These are phyloP conservation scores for Yamadazyma triangularis DNA, from an alignment of 1,139 yeast genomes.

Conservation along the genomic window DNA sequence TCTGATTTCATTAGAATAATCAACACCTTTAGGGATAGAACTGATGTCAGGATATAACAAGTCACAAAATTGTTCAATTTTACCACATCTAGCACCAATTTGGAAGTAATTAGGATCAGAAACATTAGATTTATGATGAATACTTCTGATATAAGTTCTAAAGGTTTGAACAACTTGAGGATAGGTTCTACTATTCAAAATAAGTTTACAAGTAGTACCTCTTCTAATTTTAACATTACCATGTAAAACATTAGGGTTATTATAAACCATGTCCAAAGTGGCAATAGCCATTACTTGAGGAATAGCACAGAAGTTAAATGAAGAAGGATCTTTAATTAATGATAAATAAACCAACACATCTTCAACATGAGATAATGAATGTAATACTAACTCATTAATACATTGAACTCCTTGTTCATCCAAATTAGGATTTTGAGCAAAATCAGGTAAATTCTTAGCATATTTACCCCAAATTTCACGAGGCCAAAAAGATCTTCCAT, in stretches of 20 bases:
- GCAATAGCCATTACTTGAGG: constrained; percentile 99
- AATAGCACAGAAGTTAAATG: constrained; percentile 90
- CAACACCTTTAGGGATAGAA: constrained; percentile 30
- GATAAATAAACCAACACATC: constrained; percentile 77
- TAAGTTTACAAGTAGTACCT: constrained; percentile 82
- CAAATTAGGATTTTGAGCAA: constrained; percentile 37
- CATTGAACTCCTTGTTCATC: constrained; percentile 60
- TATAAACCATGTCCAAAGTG: constrained; percentile 79
- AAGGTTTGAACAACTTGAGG: constrained; percentile 75
- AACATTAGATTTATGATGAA: constrained; percentile 76
- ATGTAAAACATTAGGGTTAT: constrained; percentile 70
- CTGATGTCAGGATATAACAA: constrained; percentile 52
- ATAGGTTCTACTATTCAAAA: constrained; percentile 68
- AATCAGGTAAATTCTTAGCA: constrained; percentile 58
- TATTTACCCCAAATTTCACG: constrained; percentile 87
- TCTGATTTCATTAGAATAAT: constrained; percentile 23
- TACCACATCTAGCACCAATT: constrained; percentile 82
- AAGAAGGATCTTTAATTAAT: constrained; percentile 72
- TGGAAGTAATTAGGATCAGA: constrained; percentile 83
- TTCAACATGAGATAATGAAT: constrained; percentile 73
- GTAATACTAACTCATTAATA: constrained; percentile 75
- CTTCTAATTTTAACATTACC: constrained; percentile 82
- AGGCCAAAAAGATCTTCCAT: constrained; percentile 97
- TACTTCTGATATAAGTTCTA: constrained; percentile 64
- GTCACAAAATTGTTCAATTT: constrained; percentile 82